These are phyloP conservation scores for Lachnellula hyalina DNA, from an alignment of 2,329 filamentous ascomycete species.

Conservation along the genomic window DNA sequence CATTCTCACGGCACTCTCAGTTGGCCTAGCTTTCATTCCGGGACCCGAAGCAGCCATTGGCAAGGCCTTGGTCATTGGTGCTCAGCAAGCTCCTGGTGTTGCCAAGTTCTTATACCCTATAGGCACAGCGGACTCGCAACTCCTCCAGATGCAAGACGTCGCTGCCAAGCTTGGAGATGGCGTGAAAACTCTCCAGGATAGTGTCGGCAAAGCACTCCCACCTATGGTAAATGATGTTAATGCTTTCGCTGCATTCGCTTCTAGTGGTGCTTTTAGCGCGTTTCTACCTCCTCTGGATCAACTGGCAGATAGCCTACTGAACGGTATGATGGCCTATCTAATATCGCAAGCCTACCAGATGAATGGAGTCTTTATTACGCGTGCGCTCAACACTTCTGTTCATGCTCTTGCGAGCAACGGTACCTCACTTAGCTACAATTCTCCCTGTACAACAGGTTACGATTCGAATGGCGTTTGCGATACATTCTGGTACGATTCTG, in stretches of 20 bases:
- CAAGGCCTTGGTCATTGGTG: not conserved
- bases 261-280: no score
- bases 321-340: no score
- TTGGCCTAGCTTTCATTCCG: not conserved
- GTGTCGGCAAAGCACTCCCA: not conserved
- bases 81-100: not conserved
- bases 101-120: not conserved
- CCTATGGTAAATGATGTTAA: not conserved
- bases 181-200: not conserved
- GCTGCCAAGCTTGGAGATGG: not conserved
- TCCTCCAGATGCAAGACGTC: not conserved
- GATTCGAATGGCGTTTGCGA: not conserved
- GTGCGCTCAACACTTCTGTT: not conserved
- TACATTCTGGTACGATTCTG: constrained; percentile 10
- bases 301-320: no score
- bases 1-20: not conserved
- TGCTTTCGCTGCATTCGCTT: no score
- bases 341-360: not conserved
- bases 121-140: not conserved
- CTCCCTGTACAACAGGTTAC: not conserved
- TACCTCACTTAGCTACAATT: not conserved
- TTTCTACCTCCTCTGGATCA: no score
- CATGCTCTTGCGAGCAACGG: not conserved
- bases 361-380: not conserved
- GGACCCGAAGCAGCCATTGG: not conserved